These are phyloP conservation scores for Cryptosporidium bovis DNA, from an alignment of 169 alveolate genomes.

Conservation along the genomic window DNA sequence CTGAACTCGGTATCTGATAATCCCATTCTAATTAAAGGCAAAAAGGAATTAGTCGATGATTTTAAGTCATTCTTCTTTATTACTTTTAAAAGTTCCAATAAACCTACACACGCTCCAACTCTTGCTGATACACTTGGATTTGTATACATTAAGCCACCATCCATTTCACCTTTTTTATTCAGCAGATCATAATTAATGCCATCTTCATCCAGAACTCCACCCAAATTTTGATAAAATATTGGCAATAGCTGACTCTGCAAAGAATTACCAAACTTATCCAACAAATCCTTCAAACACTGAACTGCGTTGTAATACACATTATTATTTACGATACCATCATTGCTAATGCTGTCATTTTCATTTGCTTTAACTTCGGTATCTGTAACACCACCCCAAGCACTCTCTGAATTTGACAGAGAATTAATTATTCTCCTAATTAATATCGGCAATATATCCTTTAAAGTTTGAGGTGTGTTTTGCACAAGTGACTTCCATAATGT, in stretches of 20 bases:
- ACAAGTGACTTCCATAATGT: slow-evolving; percentile 81
- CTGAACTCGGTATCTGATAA: slow-evolving; percentile 16
- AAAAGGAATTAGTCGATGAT: background rate
- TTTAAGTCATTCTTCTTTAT: slow-evolving; percentile 9
- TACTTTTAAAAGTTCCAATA: slow-evolving; percentile 33
- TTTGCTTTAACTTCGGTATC: too few species aligned
- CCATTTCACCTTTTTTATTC: background rate
- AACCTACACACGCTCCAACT: slow-evolving; percentile 54
- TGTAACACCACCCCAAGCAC: too few species aligned
- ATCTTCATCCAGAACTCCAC: slow-evolving; percentile 21
- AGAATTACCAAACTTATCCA: slow-evolving; percentile 51
- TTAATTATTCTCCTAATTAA: slow-evolving; percentile 76
- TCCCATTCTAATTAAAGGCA: slow-evolving; percentile 33
- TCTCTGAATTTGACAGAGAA: slow-evolving; percentile 52
- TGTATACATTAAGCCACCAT: background rate
- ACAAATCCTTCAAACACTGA: slow-evolving; percentile 35
- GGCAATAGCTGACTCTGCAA: slow-evolving; percentile 42
- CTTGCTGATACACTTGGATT: slow-evolving; percentile 20
- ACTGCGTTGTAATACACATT: slow-evolving; percentile 30
- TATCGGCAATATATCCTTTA: slow-evolving; percentile 79
- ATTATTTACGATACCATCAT: background rate
- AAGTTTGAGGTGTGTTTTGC: slow-evolving; percentile 81
- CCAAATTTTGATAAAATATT: slow-evolving; percentile 62
- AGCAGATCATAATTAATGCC: background rate
- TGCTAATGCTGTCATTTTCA: too few species aligned